phyloP scores from a whole-genome alignment of 2,329 filamentous ascomycete species.

The Fusarium buharicum region DNA sequence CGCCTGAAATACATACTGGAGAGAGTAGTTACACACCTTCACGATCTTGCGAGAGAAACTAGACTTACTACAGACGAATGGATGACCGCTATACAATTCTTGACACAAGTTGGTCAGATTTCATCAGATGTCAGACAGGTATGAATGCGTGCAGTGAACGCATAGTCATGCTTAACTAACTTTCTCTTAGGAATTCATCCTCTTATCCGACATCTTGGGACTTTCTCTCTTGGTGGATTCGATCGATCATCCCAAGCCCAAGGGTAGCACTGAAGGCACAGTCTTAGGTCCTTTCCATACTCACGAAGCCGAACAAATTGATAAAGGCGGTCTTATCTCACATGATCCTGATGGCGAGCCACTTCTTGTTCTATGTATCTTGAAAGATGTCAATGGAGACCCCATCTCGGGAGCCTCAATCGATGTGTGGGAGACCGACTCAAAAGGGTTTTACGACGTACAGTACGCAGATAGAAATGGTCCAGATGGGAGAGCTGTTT shows the following conservation, averaged over 20 bases:
- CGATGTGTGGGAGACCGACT: constrained; percentile 84
- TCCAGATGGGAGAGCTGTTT: constrained; percentile 47
- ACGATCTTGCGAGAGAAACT: constrained; percentile 81
- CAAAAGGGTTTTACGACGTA: constrained; percentile 78
- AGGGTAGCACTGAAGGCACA: constrained; percentile 74
- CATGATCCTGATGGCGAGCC: constrained; percentile 73
- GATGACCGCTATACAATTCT: constrained; percentile 75
- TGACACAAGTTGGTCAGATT: constrained; percentile 75
- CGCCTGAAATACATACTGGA: constrained; percentile 76
- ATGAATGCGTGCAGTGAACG: rapidly evolving
- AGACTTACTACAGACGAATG: constrained; percentile 77
- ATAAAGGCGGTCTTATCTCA: constrained; percentile 67
- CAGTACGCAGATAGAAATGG: constrained; percentile 69
- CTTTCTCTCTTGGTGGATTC: constrained; percentile 79
- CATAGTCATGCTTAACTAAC: neutral
- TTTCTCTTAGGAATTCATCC: constrained; percentile 70
- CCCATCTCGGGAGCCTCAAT: constrained; percentile 72
- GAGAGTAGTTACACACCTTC: constrained; percentile 75
- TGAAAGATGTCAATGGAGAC: constrained; percentile 69
- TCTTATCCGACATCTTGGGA: constrained; percentile 78
- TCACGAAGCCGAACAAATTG: constrained; percentile 68
- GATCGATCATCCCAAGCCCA: constrained; percentile 80
- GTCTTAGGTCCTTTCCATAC: constrained; percentile 86
- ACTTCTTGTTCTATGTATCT: constrained; percentile 72
- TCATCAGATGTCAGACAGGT: constrained; percentile 72